Evolutionary conservation across 306 rosid genomes (phyloP), one percentile per base, ranked within the genome.

Genomic region (Quercus berberidifolia): DNA sequence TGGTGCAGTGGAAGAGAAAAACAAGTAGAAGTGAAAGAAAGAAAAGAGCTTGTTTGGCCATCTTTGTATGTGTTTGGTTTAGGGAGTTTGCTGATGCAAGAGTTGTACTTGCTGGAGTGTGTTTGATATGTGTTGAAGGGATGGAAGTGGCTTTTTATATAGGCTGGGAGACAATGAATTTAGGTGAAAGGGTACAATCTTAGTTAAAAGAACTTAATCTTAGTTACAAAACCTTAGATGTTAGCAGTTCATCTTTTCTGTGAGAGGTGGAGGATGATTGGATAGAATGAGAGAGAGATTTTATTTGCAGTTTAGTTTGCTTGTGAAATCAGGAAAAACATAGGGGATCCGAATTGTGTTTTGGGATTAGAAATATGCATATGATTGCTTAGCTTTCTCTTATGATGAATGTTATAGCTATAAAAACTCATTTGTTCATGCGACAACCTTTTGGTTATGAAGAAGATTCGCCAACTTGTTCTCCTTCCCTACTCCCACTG

Each of bases 401-500:
- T 12, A 49, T 12, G 15, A 49, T 49, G 54, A 49, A 49, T 49
- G 5, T 49, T 49, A 38, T 38, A 49, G 54, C 54, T 49, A 49
- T 49, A 49, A 49, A 13, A 49, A 49, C 54, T 49, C 54, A 49
- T 49, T 9, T 49, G 54, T 19, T 15, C 17, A 19, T 35, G 26
- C 28, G 11, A 30, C 46, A 30, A 30, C 21, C 41, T 64, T 49
- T 15, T 15, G 38, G 98, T 64, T 49, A 30, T 15, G 38, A 97
- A 95, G 87, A 93, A 93, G 82, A 86, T 92, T 82, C 96, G 88
- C 55, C 90, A 93, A 78, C 84, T 92, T 1, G 90, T 89, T 18
- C 92, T 96, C 56, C 97, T 90, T 81, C 98, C 86, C 87, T 91
- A 87, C 49, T 81, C 87, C 74, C 96, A 90, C 77, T 94, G 92